phyloP scores from a whole-genome alignment of 345 rosid genomes.

The Balakata baccata region DNA sequence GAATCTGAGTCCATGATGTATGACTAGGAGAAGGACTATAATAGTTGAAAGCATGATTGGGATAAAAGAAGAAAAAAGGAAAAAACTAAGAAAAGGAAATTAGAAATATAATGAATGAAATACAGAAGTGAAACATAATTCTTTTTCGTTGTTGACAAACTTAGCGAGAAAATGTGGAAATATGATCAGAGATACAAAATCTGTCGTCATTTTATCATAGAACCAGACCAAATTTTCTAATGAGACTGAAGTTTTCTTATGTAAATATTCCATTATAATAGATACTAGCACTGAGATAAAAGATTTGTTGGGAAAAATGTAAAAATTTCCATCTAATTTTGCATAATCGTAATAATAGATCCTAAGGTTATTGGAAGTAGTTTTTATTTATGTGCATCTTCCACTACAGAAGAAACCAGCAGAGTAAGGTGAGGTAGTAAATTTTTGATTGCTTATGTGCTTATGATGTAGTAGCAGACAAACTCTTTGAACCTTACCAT shows the following conservation, averaged over 20 bases:
- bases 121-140: neutral
- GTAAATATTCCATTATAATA: neutral
- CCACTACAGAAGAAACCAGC: too few species aligned
- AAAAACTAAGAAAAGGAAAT: too few species aligned
- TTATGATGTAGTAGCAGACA: neutral
- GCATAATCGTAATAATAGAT: too few species aligned
- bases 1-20: neutral
- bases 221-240: neutral
- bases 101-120: neutral
- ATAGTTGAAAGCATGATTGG: neutral
- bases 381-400: too few species aligned
- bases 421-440: too few species aligned
- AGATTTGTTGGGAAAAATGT: neutral
- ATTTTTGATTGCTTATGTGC: neutral
- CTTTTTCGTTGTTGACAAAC: neutral
- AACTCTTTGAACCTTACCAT: neutral
- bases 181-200: neutral
- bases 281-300: neutral
- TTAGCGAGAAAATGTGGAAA: neutral
- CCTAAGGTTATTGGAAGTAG: too few species aligned
- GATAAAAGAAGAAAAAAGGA: neutral
- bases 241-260: neutral
- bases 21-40: neutral
- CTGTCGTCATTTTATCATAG: neutral
- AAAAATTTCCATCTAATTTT: too few species aligned